A percentile compares a stretch with the other conserved stretches of the same genome.
phyloP scores from a whole-genome alignment of 1,284 basidiomycete species.

The Ceratobasidium sp. region DNA sequence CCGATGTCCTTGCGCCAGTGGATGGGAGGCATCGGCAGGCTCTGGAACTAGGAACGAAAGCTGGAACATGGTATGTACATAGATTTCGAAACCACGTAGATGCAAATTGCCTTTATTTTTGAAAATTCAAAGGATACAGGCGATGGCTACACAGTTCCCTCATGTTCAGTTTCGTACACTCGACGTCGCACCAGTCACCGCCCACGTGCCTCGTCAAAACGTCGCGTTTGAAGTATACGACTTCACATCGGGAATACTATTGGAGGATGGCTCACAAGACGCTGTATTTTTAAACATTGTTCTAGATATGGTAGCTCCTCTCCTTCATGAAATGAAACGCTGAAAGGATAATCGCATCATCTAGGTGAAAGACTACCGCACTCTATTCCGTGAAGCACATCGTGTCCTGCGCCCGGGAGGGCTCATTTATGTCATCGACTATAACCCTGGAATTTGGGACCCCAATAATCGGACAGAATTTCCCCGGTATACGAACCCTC shows the following conservation, averaged over 20 bases:
- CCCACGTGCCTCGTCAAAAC: background rate
- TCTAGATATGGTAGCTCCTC: no score
- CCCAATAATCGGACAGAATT: background rate
- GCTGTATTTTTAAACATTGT: no score
- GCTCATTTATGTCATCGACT: background rate
- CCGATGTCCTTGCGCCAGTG: background rate
- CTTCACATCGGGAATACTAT: background rate
- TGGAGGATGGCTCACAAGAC: no score
- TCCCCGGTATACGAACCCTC: background rate
- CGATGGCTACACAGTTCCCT: background rate
- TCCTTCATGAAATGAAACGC: no score
- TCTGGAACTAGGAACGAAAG: constrained; percentile 4
- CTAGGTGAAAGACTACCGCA: constrained; percentile 16
- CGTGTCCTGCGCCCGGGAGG: background rate
- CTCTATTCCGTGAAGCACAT: background rate
- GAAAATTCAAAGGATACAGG: background rate
- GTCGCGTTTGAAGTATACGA: background rate
- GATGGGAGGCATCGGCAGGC: background rate
- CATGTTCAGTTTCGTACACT: background rate
- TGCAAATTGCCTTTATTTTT: no score
- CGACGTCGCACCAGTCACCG: background rate
- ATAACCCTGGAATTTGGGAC: background rate
- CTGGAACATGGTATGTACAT: background rate
- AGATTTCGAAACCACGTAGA: no score
- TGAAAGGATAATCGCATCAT: no score